Percentiles rank a stretch among this genome's conserved stretches.
These are phyloP conservation scores for Lumnitzera racemosa DNA, from an alignment of 345 rosid genomes.

Conservation along the genomic window DNA sequence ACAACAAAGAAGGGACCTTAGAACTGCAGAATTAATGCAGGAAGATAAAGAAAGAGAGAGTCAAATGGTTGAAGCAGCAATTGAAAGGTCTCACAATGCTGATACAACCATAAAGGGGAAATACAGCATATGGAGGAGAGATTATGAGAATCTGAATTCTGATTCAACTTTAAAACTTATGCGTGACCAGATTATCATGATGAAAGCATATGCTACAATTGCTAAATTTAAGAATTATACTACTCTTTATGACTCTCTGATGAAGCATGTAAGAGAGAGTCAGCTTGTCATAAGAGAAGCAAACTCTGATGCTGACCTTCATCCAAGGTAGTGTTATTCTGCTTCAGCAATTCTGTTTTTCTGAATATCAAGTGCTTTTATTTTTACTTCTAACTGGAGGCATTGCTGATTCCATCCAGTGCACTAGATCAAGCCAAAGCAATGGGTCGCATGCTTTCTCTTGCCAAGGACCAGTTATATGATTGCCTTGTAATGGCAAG, in stretches of 20 bases:
- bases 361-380: not conserved
- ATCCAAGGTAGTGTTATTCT: constrained; percentile 48
- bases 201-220: constrained; percentile 83
- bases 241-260: constrained; percentile 48
- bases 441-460: constrained; percentile 81
- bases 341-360: constrained; percentile 9
- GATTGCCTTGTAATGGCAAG: constrained; percentile 69
- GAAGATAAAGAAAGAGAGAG: constrained; percentile 52
- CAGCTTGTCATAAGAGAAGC: constrained; percentile 67
- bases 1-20: constrained; percentile 47
- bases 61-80: constrained; percentile 47
- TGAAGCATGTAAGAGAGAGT: constrained; percentile 53
- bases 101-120: constrained; percentile 56
- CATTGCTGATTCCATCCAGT: constrained; percentile 24
- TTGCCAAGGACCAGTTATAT: constrained; percentile 72
- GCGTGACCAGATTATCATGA: constrained; percentile 96
- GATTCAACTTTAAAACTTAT: constrained; percentile 82
- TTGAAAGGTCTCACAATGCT: constrained; percentile 45
- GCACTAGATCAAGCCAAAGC: constrained; percentile 81
- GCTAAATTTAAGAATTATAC: constrained; percentile 66
- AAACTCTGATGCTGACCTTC: constrained; percentile 73
- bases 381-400: too few species aligned
- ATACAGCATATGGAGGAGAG: constrained; percentile 94
- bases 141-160: constrained; percentile 72
- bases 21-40: constrained; percentile 53